These are phyloP conservation scores for Xerocomus brunneocitrinus DNA, from an alignment of 768 basidiomycete genomes.

Conservation along the genomic window DNA sequence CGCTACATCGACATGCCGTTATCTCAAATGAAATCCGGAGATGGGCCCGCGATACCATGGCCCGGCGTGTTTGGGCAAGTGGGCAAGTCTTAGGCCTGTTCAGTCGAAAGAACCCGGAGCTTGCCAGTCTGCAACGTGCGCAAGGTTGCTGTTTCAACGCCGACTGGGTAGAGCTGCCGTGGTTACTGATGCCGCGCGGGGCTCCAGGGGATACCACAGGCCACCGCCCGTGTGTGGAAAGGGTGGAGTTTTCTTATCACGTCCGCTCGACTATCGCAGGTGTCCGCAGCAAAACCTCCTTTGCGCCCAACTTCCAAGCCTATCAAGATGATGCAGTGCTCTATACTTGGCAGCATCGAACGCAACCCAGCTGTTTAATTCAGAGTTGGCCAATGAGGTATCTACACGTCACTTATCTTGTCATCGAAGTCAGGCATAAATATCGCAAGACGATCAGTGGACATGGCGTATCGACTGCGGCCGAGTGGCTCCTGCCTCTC, in stretches of 20 bases:
- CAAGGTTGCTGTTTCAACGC: not conserved
- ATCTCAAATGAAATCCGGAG: not conserved
- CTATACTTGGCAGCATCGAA: not conserved
- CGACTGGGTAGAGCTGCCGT: not conserved
- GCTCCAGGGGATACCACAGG: not conserved
- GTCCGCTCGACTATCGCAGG: not conserved
- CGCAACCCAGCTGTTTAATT: not conserved
- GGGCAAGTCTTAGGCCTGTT: not conserved
- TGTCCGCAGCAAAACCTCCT: not conserved
- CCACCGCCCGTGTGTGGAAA: not conserved
- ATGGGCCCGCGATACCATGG: not conserved
- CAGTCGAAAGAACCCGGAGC: not conserved
- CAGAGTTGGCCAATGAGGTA: not conserved
- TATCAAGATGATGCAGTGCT: not conserved
- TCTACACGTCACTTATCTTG: not conserved
- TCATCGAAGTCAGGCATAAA: not conserved
- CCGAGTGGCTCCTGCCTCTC: not conserved
- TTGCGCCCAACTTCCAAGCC: not conserved
- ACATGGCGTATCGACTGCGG: not conserved
- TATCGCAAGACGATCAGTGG: not conserved
- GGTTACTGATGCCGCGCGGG: not conserved
- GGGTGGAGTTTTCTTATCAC: conserved; percentile 2
- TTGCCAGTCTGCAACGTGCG: not conserved
- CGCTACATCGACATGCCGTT: not conserved
- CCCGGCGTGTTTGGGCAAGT: not conserved